Evolutionary conservation across 1,139 yeast genomes (phyloP).

Genomic region (Pneumocystis canis): DNA sequence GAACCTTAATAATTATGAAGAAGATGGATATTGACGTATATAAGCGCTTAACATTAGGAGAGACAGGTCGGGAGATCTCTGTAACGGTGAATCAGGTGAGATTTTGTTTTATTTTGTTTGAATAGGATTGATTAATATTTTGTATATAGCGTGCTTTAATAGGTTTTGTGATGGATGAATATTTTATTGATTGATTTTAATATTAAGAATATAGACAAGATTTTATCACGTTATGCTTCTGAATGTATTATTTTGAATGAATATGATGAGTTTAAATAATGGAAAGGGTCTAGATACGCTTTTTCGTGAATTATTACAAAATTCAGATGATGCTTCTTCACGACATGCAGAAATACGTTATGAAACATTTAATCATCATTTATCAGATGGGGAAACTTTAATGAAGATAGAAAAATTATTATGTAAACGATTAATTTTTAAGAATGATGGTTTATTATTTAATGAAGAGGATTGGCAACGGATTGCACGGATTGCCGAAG

Average conservation of each 20-base stretch:
- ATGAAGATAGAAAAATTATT: not conserved
- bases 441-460: conserved; percentile 27
- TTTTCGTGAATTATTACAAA: conserved; percentile 15
- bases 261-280: too few relatives aligned
- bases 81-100: conserved; percentile 10
- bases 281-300: conserved; percentile 9
- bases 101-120: not conserved
- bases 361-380: conserved; percentile 4
- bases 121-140: too few relatives aligned
- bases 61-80: conserved; percentile 4
- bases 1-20: too few relatives aligned
- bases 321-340: conserved; percentile 31
- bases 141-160: not conserved
- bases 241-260: not conserved
- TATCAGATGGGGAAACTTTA: not conserved
- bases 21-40: not conserved
- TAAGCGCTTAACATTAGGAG: conserved; percentile 3
- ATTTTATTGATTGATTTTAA: too few relatives aligned
- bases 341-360: conserved; percentile 23
- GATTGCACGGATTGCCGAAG: conserved; percentile 30
- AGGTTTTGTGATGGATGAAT: too few relatives aligned
- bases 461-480: conserved; percentile 29
- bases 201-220: conserved; percentile 8
- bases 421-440: conserved; percentile 4
- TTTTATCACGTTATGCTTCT: conserved; percentile 9